Base-by-base conservation (phyloP, 768 basidiomycete species). In the Exsudoporus frostii region DNA sequence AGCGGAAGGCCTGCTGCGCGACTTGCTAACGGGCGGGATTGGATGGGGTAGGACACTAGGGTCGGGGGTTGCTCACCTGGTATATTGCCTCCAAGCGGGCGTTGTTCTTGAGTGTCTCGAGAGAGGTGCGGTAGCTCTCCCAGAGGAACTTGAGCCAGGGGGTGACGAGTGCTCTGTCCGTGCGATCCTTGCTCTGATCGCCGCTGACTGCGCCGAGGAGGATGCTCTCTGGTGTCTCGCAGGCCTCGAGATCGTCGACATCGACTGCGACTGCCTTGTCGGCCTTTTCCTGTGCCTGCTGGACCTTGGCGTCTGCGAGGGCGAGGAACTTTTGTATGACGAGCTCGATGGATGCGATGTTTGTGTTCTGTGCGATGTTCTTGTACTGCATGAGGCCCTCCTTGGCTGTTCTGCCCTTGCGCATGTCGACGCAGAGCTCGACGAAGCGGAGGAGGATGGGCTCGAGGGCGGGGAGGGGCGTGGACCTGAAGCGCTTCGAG, bases 141-240 rank as follows among this genome's bases (percentile, higher is more conserved):
- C 95, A 98, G n/a, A 94, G 79, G 71, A 98, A 97, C 67, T 95
- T 94, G 66, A 98, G 87, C 87, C 94, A 97, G 0, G 96, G 96
- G 0, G 93, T 97, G 58, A 99, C 93, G 47, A 98, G 80, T 7
- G 93, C 90, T 42, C 96, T 76, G 73, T 98, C 95, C 29, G 93
- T 97, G 61, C 96, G 77, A 71, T 98, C 95, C 75, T 90, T 90
- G 76, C 81, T 94, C 73, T 93, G 90, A 48, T 93, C 92, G 34
- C 82, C 83, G 62, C 89, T 88, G 56, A 98, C 92, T 14, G 92
- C 92, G 45, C 90, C 89, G 19, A 96, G 79, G 14, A 97, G 75
- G 55, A 97, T 91, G 65, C 89, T 90, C 72, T 95, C 87, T 0
- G 95, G 96, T 4, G 94, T 97, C 69, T 96, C 92, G 65, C 87